Conservation (phyloP, 2,329 filamentous ascomycete genomes). For the Rutstroemia sp. region DNA sequence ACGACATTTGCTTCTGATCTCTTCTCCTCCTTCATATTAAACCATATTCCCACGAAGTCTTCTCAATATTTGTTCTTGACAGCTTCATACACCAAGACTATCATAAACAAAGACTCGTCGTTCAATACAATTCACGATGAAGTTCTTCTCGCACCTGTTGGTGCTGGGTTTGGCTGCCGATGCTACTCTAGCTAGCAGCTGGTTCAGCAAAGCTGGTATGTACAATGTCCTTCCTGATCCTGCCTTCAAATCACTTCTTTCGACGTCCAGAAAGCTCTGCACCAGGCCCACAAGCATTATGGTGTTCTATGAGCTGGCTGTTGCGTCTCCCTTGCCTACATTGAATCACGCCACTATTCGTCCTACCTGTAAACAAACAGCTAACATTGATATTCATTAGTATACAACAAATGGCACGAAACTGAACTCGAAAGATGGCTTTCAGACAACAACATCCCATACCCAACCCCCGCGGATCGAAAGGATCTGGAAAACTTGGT, state of each 20-base stretch:
- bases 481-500: constrained; percentile 92
- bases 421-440: constrained; percentile 97
- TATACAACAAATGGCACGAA: constrained; percentile 98
- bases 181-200: constrained; percentile 64
- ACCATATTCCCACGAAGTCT: not conserved
- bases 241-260: not conserved
- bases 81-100: not conserved
- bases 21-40: not conserved
- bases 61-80: not conserved
- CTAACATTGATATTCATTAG: constrained; percentile 36
- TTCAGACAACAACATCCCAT: constrained; percentile 82
- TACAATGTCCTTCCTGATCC: constrained; percentile 13
- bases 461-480: constrained; percentile 83
- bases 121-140: constrained; percentile 51
- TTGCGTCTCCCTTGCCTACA: not conserved
- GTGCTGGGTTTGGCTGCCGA: constrained; percentile 66
- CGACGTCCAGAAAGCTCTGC: constrained; percentile 9
- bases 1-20: not conserved
- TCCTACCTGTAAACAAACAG: too few species aligned
- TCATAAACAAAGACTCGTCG: not conserved
- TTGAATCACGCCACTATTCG: not conserved
- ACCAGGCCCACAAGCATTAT: not conserved
- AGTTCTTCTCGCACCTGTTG: constrained; percentile 63
- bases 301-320: not conserved
- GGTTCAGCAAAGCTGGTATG: constrained; percentile 83